Percentiles rank a stretch among this genome's conserved stretches.
Evolutionary conservation across 768 basidiomycete genomes (phyloP).

Genomic region (Termitomyces titanicus): DNA sequence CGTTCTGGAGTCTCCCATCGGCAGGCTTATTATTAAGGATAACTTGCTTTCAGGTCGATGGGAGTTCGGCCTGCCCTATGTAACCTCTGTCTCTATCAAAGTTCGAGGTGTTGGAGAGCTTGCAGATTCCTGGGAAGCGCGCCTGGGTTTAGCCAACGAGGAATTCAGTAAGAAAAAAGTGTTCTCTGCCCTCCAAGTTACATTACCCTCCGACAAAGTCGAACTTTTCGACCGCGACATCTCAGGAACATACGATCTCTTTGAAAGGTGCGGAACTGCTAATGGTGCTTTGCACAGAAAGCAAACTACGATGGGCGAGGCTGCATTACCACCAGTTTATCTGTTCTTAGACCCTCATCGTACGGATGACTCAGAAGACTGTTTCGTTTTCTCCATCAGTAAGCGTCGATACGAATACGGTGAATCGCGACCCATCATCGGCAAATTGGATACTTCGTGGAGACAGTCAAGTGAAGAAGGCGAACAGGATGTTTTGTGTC

Average conservation of each 20-base stretch:
- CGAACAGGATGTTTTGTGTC: conserved; percentile 48
- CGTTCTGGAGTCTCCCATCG: conserved; percentile 72
- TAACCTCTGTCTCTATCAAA: conserved; percentile 50
- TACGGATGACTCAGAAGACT: conserved; percentile 71
- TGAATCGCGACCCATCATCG: conserved; percentile 74
- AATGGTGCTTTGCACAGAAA: conserved; percentile 80
- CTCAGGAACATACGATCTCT: conserved; percentile 71
- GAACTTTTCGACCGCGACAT: conserved; percentile 71
- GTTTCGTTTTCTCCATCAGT: conserved; percentile 81
- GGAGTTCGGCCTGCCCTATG: conserved; percentile 75
- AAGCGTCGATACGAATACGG: conserved; percentile 79
- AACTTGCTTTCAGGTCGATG: conserved; percentile 68
- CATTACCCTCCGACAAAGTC: conserved; percentile 45
- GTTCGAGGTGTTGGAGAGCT: conserved; percentile 64
- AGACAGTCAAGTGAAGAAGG: conserved; percentile 58
- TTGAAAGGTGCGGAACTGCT: conserved; percentile 88
- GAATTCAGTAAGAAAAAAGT: conserved; percentile 67
- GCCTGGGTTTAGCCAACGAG: conserved; percentile 66
- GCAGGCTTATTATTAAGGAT: conserved; percentile 56
- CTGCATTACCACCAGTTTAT: conserved; percentile 59
- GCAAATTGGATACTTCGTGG: conserved; percentile 74
- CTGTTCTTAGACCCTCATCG: conserved; percentile 87
- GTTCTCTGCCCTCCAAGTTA: conserved; percentile 61
- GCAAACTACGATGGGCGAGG: conserved; percentile 37
- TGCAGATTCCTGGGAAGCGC: conserved; percentile 83